Base-by-base conservation (phyloP, 192 early-diverging fungal species). In the Coemansia sp. region DNA sequence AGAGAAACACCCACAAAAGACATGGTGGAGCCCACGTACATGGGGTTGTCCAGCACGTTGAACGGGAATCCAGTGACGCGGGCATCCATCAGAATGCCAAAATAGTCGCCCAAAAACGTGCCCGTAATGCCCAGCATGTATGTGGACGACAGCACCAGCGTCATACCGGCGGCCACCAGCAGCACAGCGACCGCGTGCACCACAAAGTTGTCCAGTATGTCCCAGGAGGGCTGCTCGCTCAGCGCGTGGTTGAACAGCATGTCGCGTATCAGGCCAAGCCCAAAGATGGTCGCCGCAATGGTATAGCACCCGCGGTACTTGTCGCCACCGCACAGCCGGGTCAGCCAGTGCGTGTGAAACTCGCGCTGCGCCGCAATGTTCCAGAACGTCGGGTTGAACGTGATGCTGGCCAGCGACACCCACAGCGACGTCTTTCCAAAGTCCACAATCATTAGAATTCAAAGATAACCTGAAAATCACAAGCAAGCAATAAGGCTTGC, bases 71-170 rank as follows among this genome's bases (percentile, higher is more conserved):
- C 86, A 0, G 88, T 93, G 36, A 96, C 88, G 17, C 88, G 83
- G 56, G 83, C 79, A 12, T 87, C 80, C 91, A 92, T 92, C 51
- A 93, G 69, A 46, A 96, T 94, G 42, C 93, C 93, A 83, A 93
- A 96, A 67, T 96, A 96, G 64, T 93, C 91, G 56, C 93, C 91
- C 85, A 95, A 69, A 62, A 93, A 95, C 21, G 93, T 95, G 52
- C 93, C 93, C 12, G 89, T 92, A 48, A 95, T 78, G 46, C 93
- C 93, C 16, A 96, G 78, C 36, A 82, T 82, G 61, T 80, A 93
- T 84, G 92, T 96, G 40, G 89, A 92, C 17, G 87, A 83, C 16
- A 90, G 48, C 3, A 96, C 92, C 54, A 94, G 81, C 15, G 82
- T 50, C 71, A 86, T 90, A 10, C 93, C 92, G 15, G 78, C 26